phyloP scores from a whole-genome alignment of 331 rosid genomes.

The Quercus phellos region DNA sequence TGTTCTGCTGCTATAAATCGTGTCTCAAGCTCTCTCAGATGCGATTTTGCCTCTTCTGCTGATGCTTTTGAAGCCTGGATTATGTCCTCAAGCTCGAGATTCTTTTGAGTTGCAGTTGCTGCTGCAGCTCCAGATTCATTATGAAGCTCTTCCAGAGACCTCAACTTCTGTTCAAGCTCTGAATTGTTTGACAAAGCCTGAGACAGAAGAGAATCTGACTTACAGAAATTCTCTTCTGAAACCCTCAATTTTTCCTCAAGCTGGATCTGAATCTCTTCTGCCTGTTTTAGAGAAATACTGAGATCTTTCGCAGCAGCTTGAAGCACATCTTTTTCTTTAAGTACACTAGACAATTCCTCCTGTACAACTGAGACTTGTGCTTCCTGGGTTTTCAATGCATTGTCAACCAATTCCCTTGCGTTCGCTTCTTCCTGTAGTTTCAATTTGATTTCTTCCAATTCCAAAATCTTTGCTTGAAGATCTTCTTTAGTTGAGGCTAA shows the following conservation, averaged over 20 bases:
- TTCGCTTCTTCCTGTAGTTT: conserved; percentile 65
- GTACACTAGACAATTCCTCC: conserved; percentile 45
- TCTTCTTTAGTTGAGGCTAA: conserved; percentile 58
- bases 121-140: conserved; percentile 56
- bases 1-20: conserved; percentile 56
- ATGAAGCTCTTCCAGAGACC: conserved; percentile 68
- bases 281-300: conserved; percentile 33
- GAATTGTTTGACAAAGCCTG: conserved; percentile 59
- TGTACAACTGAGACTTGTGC: conserved; percentile 32
- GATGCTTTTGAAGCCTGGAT: conserved; percentile 51
- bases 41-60: conserved; percentile 63
- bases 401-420: conserved; percentile 51
- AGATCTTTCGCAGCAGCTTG: conserved; percentile 52
- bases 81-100: conserved; percentile 61
- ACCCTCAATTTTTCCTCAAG: conserved; percentile 63
- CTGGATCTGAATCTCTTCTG: conserved; percentile 47
- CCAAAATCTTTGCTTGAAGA: conserved; percentile 49
- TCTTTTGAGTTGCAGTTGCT: conserved; percentile 58
- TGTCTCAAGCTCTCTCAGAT: conserved; percentile 59
- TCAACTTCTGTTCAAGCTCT: conserved; percentile 78
- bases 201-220: conserved; percentile 65
- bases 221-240: conserved; percentile 52
- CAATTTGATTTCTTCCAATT: conserved; percentile 49
- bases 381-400: conserved; percentile 42
- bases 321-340: conserved; percentile 44